Evolutionary conservation across 2,329 filamentous ascomycete genomes (phyloP), one percentile per base, ranked within the genome.

Genomic region (Aureobasidium melanogenum): DNA sequence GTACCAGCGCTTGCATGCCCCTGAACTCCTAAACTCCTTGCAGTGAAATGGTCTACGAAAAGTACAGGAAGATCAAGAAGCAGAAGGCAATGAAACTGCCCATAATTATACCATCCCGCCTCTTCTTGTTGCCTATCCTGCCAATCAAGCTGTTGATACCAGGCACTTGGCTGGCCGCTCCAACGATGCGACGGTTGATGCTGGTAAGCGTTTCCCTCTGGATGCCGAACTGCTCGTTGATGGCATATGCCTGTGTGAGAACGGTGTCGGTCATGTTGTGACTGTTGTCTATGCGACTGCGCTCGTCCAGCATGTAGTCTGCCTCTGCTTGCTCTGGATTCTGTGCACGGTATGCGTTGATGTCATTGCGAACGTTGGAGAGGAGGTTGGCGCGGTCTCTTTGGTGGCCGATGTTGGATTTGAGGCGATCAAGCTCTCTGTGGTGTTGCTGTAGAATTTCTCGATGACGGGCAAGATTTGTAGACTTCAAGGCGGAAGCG

Each of bases 281-380:
- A 70, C 89, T 95, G 72, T 91, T 88, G 71, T 99, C 94, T 70
- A 99, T 85, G 65, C 89, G 84, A 64, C 81, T 79, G 56, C 94
- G 84, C 81, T 99, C 94, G 68, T 89, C 88, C 30, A 99, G 82
- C 92, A 99, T 97, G 79, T 97, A 99, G 64, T 99, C 93, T 50
- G 91, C 91, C 77, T 97, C 94, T 60, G 87, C 88, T 2, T 86
- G 85, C 67, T 84, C 88, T 9, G 90, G 89, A 72, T 96, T 94
- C 46, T 69, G 65, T 54, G 87, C 84, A 60, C 88, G 89, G 77
- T 96, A 97, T 60, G 90, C 86, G 73, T 91, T 84, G 74, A 97
- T 97, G 73, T 99, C 94, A 69, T 88, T 88, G 65, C 91, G 89
- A 52, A 99, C 91, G 70, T 91, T 94, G 58, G 87, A 88, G 61